Base-by-base conservation (phyloP, 106 monocot genomes). In the Allium fistulosum region DNA sequence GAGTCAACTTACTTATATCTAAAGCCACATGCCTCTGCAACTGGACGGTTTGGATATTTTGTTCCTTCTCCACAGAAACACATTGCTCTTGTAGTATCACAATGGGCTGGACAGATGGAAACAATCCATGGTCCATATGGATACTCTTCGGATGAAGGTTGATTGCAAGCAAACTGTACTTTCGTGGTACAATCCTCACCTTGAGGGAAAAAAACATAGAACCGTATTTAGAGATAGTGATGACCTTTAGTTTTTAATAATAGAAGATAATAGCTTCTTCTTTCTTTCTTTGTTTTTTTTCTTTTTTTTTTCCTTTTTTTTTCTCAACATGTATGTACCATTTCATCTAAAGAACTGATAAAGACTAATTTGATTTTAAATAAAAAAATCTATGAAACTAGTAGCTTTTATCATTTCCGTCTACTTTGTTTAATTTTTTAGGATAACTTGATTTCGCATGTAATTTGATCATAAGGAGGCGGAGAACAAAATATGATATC, bases 11-110 rank as follows among this genome's bases (percentile, higher is more conserved):
- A 69, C 68, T 53, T 53, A 12, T 15, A 56, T 51, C 57, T 46
- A 56, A 69, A 69, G 56, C 97, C 97, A 69, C 97, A 92, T 57
- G 68, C 73, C 62, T 97, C 96, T 15, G 91, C 82, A n/a, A 84
- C 78, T 17, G 96, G 92, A 50, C 96, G 92, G 79, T 92, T 72
- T 71, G 96, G 96, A 74, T 97, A 97, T 57, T 80, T 79, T 26
- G 88, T 86, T 76, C 86, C 88, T 70, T 82, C 57, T 50, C 96
- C 92, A 71, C 96, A 97, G 58, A 97, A 97, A 68, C 96, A 96
- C 88, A 88, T 88, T 71, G 88, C 96, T 75, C 86, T 83, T 28
- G 84, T 83, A 57, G 71, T 97, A 68, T 97, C 97, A 79, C 97
- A 97, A 67, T 86, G 69, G 11, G 81, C 91, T 58, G 88, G 50